Percentiles rank a stretch among this genome's conserved stretches.
Conservation (phyloP, 2,329 filamentous ascomycete species). For the Peltaster fructicola region DNA sequence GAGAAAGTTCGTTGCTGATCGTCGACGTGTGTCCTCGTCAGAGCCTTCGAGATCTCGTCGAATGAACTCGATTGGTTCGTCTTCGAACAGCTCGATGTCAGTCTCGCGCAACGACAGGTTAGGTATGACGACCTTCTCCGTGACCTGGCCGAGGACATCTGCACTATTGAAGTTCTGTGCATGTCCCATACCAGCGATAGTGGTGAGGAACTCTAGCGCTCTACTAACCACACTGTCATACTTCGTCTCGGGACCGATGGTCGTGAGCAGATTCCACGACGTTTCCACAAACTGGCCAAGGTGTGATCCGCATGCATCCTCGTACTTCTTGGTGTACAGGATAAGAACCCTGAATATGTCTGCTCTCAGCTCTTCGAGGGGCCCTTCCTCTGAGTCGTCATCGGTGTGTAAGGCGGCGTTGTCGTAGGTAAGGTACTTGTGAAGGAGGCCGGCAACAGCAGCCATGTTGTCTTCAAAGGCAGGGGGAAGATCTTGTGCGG, state of each 20-base stretch:
- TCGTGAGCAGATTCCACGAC: slow-evolving; percentile 81
- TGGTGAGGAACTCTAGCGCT: slow-evolving; percentile 83
- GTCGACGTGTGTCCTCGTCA: slow-evolving; percentile 79
- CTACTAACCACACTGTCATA: slow-evolving; percentile 91
- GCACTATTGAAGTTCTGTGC: slow-evolving; percentile 73
- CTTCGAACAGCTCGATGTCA: slow-evolving; percentile 89
- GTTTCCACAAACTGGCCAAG: slow-evolving; percentile 73
- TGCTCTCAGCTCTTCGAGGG: slow-evolving; percentile 72
- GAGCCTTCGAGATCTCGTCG: slow-evolving; percentile 87
- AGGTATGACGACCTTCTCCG: slow-evolving; percentile 88
- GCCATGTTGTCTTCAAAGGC: slow-evolving; percentile 80
- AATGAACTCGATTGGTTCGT: slow-evolving; percentile 98
- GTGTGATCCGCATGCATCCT: slow-evolving; percentile 75
- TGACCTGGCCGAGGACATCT: slow-evolving; percentile 62
- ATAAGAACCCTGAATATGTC: slow-evolving; percentile 85
- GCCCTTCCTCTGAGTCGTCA: slow-evolving; percentile 76
- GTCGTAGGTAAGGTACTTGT: slow-evolving; percentile 85
- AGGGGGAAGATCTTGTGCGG: slow-evolving; percentile 89
- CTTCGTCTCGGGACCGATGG: slow-evolving; percentile 71
- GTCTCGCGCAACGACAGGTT: slow-evolving; percentile 85
- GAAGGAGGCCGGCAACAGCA: slow-evolving; percentile 58
- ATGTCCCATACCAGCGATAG: slow-evolving; percentile 66
- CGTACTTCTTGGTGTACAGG: slow-evolving; percentile 84
- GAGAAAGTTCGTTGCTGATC: slow-evolving; percentile 89
- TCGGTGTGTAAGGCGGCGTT: slow-evolving; percentile 68